Evolutionary conservation across 257 asterid genomes (phyloP).

Genomic region (Jaltomata sinuosa): DNA sequence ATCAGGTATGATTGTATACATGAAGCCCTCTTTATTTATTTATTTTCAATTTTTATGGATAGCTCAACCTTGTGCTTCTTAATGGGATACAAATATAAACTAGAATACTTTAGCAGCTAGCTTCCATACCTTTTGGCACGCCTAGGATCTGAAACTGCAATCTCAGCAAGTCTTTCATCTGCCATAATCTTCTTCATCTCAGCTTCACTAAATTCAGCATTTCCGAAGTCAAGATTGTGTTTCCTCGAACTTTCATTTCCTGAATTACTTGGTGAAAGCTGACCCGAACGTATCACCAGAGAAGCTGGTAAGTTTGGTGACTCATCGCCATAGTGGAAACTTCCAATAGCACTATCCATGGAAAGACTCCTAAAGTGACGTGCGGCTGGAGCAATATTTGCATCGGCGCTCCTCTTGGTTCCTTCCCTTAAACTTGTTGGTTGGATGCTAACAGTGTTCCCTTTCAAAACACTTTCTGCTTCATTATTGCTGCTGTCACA

Average conservation of each 20-base stretch:
- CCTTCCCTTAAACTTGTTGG: conserved; percentile 29
- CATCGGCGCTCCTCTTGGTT: conserved; percentile 48
- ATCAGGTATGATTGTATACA: background rate
- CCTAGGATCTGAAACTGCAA: conserved; percentile 72
- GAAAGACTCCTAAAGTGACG: conserved; percentile 82
- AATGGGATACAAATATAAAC: background rate
- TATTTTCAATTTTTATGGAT: background rate
- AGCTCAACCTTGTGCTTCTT: background rate
- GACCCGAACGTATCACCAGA: conserved; percentile 24
- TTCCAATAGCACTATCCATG: conserved; percentile 71
- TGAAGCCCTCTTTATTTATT: background rate
- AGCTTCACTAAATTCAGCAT: conserved; percentile 59
- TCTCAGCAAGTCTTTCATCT: conserved; percentile 81
- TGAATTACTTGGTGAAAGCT: conserved; percentile 57
- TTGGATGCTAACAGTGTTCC: background rate
- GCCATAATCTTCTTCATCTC: conserved; percentile 78
- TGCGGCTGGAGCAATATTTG: conserved; percentile 38
- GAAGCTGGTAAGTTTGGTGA: conserved; percentile 34
- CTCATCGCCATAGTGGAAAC: conserved; percentile 39
- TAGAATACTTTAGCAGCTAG: background rate
- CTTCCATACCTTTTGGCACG: conserved; percentile 68
- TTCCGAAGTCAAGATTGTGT: conserved; percentile 48
- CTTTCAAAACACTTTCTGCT: conserved; percentile 20
- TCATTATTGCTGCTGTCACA: conserved; percentile 20
- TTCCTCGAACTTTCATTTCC: conserved; percentile 28